Evolutionary conservation across 2,329 filamentous ascomycete species (phyloP).

Genomic region (Penicillium sp.): DNA sequence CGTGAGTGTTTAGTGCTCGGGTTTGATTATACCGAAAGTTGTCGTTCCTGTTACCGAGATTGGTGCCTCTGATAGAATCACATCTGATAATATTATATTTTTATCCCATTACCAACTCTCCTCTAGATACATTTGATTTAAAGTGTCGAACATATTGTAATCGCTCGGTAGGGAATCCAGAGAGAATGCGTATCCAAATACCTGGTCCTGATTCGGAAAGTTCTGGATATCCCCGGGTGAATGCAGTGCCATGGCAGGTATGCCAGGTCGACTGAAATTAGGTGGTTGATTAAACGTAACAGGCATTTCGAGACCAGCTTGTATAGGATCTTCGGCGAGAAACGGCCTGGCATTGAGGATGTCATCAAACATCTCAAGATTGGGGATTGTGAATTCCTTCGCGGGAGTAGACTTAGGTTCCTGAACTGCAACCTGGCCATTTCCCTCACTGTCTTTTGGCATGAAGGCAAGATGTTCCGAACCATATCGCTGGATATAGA

Average conservation of each 20-base stretch:
- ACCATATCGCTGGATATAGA: constrained; percentile 18
- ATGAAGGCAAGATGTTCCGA: constrained; percentile 8
- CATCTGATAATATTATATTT: background rate
- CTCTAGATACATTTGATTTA: constrained; percentile 24
- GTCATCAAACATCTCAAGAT: constrained; percentile 2
- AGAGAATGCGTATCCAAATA: constrained; percentile 23
- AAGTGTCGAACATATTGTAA: constrained; percentile 25
- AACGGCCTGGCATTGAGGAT: constrained; percentile 1
- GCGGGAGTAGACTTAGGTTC: background rate
- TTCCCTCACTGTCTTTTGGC: background rate
- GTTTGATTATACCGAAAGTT: background rate
- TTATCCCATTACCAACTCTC: constrained; percentile 15
- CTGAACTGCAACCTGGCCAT: background rate
- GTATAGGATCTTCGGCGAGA: background rate
- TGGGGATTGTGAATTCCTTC: background rate
- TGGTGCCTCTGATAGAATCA: background rate
- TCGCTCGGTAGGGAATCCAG: constrained; percentile 21
- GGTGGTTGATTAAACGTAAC: background rate
- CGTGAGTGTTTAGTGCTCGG: background rate
- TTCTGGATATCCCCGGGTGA: background rate
- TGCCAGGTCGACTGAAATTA: constrained; percentile 1
- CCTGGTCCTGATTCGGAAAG: constrained; percentile 8
- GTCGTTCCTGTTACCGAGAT: background rate
- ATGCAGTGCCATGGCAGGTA: background rate
- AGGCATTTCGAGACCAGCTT: background rate